Evolutionary conservation across 2,329 filamentous ascomycete species (phyloP).

Genomic region (Paraconiothyrium brasiliense): DNA sequence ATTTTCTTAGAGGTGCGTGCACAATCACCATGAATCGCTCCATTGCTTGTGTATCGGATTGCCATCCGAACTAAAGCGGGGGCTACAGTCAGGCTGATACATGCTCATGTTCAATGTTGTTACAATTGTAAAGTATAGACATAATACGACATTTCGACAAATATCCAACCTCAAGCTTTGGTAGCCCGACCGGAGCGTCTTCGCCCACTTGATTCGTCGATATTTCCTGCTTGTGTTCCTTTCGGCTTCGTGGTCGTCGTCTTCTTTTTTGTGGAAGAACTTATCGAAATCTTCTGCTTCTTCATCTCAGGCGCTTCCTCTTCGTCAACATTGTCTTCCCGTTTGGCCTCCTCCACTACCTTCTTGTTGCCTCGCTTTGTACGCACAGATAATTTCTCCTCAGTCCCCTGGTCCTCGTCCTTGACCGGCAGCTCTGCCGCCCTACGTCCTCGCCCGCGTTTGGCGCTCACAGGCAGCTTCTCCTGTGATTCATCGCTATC

Average conservation of each 20-base stretch:
- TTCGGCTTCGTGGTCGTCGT: conserved; percentile 20
- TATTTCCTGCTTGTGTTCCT: conserved; percentile 22
- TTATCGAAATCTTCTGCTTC: conserved; percentile 35
- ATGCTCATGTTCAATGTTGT: not conserved
- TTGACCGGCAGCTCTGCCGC: not conserved
- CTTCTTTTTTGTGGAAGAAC: conserved; percentile 24
- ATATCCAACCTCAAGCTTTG: conserved; percentile 19
- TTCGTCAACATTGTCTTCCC: conserved; percentile 34
- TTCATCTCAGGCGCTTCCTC: conserved; percentile 31
- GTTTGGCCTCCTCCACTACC: conserved; percentile 26
- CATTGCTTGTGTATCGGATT: not conserved
- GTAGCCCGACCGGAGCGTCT: conserved; percentile 38
- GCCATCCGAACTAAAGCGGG: no score
- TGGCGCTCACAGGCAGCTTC: conserved; percentile 26
- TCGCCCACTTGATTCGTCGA: conserved; percentile 25
- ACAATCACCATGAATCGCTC: not conserved
- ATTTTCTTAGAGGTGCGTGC: not conserved
- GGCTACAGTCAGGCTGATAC: not conserved
- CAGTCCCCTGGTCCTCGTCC: conserved; percentile 20
- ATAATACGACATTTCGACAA: not conserved
- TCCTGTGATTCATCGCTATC: conserved; percentile 27
- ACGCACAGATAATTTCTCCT: conserved; percentile 22
- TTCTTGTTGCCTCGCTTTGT: conserved; percentile 36
- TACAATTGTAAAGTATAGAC: not conserved
- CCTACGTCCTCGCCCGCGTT: conserved; percentile 23